Evolutionary conservation across 768 basidiomycete species (phyloP).

Genomic region (Termitomyces sp.): DNA sequence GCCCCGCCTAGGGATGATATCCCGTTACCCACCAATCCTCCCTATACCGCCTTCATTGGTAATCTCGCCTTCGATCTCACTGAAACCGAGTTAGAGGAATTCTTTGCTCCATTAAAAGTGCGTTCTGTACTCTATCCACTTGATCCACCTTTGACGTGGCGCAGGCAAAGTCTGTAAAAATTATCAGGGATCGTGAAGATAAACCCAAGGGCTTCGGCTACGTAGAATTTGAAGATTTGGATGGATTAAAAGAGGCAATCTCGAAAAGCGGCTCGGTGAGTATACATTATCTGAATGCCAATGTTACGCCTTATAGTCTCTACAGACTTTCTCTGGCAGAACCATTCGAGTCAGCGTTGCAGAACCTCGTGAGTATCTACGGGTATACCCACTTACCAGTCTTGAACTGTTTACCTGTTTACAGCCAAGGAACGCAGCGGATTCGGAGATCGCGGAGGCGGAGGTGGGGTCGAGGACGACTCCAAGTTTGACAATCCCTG

Average conservation of each 20-base stretch:
- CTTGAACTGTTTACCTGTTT: constrained; percentile 12
- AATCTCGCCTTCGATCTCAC: constrained; percentile 93
- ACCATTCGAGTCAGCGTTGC: constrained; percentile 90
- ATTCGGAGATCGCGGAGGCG: constrained; percentile 35
- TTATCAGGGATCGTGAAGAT: constrained; percentile 90
- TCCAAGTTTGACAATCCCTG: constrained; percentile 82
- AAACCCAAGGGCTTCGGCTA: constrained; percentile 99
- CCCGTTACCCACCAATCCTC: constrained; percentile 92
- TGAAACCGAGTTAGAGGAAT: constrained; percentile 76
- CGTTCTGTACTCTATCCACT: neutral
- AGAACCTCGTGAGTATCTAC: constrained; percentile 76
- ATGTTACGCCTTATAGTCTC: constrained; percentile 3
- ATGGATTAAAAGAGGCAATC: constrained; percentile 83
- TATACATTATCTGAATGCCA: neutral
- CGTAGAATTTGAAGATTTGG: constrained; percentile 88
- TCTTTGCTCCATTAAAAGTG: constrained; percentile 72
- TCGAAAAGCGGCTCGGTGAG: constrained; percentile 67
- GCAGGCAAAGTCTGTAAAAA: constrained; percentile 82
- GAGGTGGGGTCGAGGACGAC: constrained; percentile 55
- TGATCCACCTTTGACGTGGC: neutral
- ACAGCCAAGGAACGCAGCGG: constrained; percentile 75
- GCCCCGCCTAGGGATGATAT: constrained; percentile 79
- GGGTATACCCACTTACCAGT: constrained; percentile 1
- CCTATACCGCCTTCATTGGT: constrained; percentile 95
- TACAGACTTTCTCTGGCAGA: constrained; percentile 70